Percentiles rank a stretch among this genome's conserved stretches.
Conservation (phyloP, 1,139 yeast genomes). For the Yamadazyma diddensiae region DNA sequence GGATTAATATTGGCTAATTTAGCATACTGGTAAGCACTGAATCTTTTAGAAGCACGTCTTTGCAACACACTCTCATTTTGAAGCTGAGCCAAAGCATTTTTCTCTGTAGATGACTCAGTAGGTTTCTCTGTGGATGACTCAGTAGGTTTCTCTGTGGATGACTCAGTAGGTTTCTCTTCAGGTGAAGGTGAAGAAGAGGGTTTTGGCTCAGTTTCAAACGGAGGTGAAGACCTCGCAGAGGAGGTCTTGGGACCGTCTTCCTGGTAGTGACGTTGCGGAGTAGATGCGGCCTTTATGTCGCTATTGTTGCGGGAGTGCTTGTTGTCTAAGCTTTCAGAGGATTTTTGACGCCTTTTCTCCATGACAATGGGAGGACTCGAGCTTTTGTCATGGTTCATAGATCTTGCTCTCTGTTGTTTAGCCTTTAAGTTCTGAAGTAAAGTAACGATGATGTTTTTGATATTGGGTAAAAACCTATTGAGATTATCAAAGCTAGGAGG, state of each 20-base stretch:
- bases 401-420: conserved; percentile 61
- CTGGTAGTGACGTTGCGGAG: too few species aligned
- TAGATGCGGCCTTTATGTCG: too few species aligned
- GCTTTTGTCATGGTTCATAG: conserved; percentile 7
- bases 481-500: conserved; percentile 82
- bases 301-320: too few species aligned
- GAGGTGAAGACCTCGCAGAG: neutral
- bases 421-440: conserved; percentile 76
- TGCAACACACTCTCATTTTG: conserved; percentile 40
- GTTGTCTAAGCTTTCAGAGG: conserved; percentile 1
- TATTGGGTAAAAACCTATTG: conserved; percentile 78
- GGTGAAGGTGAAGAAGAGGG: neutral
- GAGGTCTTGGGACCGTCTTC: neutral
- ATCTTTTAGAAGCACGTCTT: conserved; percentile 88
- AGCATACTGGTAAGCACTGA: conserved; percentile 90
- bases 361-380: neutral
- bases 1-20: conserved; percentile 55
- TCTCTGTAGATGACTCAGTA: conserved; percentile 4
- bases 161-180: neutral
- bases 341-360: conserved; percentile 3
- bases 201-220: neutral
- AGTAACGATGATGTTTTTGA: conserved; percentile 82
- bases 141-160: neutral
- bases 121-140: neutral
- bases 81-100: conserved; percentile 15